Base-by-base conservation (phyloP, 495 filamentous ascomycete species). In the Mytilinidion resinicola region DNA sequence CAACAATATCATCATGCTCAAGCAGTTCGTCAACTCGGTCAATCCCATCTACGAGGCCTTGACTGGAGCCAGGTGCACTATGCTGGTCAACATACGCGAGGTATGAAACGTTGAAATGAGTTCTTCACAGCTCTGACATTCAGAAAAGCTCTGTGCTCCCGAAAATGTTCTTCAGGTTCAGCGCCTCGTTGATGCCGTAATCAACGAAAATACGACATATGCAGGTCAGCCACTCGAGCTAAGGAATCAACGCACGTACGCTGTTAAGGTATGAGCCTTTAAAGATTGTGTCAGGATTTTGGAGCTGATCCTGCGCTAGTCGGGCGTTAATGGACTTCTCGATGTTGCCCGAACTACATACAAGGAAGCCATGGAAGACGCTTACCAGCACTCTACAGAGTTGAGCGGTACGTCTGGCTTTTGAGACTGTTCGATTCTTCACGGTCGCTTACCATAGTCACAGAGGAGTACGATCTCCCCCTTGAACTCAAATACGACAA, bases 241-340 rank as follows among this genome's bases (percentile, higher is more conserved):
- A 53, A 82, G 91, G 51, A 95, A 96, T 64, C 95, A 98, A 70
- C 78, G 93, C 49, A 90, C 89, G 11, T 96, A 95, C 73, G 93
- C 93, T 52, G 83, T 98, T 38, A 93, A 87, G 77, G 89, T 90
- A 56, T 57, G 55, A 33, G 14, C 11, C 9, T 10, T 19, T 1
- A 33, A 5, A 4, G 11, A 11, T 19, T 9, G 11, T 14, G 14
- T 11, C 8, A 33, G 12, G 21, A 15, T 6, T 9, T 49, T 1
- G 1, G 6, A 37, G 8, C 37, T 53, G 69, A 42, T 25, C 1
- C 61, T 5, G 63, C 15, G 19, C 15, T 62, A 91, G 87, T 85
- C 89, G 53, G 89, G 88, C 9, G 83, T 93, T 17, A 90, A 91
- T 66, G 89, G 88, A 30, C 78, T 96, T 3, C 79, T 97, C 14